These are phyloP conservation scores for Candida saitoana DNA, from an alignment of 805 yeast species.

Conservation along the genomic window DNA sequence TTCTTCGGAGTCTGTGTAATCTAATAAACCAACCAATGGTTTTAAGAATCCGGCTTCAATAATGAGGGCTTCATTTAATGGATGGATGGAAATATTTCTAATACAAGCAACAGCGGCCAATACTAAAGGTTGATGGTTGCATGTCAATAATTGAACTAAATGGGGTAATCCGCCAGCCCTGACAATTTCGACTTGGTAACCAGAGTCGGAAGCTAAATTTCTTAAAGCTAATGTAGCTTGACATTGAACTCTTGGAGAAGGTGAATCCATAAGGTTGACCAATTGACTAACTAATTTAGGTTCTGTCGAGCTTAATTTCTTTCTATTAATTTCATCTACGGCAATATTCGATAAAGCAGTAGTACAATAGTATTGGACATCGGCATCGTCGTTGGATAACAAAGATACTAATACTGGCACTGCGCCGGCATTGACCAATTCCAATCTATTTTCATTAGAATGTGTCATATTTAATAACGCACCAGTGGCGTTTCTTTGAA, in stretches of 20 bases:
- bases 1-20: conserved; percentile 85
- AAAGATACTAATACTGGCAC: conserved; percentile 92
- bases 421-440: conserved; percentile 95
- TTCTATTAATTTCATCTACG: conserved; percentile 89
- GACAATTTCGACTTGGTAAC: conserved; percentile 93
- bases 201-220: conserved; percentile 92
- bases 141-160: conserved; percentile 82
- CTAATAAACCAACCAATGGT: conserved; percentile 82
- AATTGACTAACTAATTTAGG: conserved; percentile 86
- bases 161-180: conserved; percentile 94
- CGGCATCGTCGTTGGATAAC: conserved; percentile 83
- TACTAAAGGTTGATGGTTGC: conserved; percentile 86
- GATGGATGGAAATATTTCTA: conserved; percentile 94
- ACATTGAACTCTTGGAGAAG: conserved; percentile 93
- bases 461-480: conserved; percentile 98
- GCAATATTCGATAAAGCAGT: conserved; percentile 97
- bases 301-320: conserved; percentile 84
- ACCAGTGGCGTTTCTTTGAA: conserved; percentile 98
- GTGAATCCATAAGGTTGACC: conserved; percentile 87
- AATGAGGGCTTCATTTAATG: conserved; percentile 89
- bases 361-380: conserved; percentile 97
- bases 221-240: conserved; percentile 96
- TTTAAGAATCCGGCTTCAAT: conserved; percentile 95
- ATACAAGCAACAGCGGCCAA: conserved; percentile 98
- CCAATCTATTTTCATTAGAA: conserved; percentile 92